phyloP scores from a whole-genome alignment of 108 stramenopile genomes.

The Craspedostauros australis region DNA sequence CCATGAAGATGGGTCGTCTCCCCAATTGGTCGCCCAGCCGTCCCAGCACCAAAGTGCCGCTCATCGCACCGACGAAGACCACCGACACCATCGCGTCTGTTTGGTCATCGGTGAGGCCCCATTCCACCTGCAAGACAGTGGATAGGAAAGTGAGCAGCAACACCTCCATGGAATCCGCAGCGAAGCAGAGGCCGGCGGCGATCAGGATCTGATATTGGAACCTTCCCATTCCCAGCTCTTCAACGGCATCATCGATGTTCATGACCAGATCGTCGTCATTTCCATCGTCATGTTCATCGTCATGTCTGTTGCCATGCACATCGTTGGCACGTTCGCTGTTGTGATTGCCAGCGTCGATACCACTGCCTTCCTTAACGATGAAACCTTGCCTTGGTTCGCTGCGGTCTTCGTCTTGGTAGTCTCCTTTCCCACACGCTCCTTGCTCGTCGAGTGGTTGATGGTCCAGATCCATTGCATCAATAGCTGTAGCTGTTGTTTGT shows the following conservation, averaged over 20 bases:
- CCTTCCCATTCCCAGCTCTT: constrained; percentile 47
- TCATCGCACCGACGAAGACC: constrained; percentile 64
- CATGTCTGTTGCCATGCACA: too few relatives aligned
- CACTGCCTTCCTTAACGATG: too few relatives aligned
- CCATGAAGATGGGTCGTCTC: constrained; percentile 52
- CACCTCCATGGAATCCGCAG: constrained; percentile 70
- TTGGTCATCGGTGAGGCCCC: constrained; percentile 48
- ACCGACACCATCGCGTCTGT: constrained; percentile 36
- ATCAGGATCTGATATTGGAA: constrained; percentile 58
- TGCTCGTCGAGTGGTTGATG: too few relatives aligned
- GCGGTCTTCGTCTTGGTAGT: constrained; percentile 48
- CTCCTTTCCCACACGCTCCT: too few relatives aligned
- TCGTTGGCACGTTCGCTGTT: too few relatives aligned
- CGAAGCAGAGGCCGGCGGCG: constrained; percentile 72
- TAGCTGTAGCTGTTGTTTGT: too few relatives aligned
- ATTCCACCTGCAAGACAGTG: constrained; percentile 49
- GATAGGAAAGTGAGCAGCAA: constrained; percentile 60
- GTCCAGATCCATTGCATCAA: too few relatives aligned
- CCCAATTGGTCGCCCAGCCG: constrained; percentile 57
- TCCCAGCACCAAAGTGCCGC: constrained; percentile 60
- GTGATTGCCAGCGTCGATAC: too few relatives aligned
- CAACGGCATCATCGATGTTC: constrained; percentile 53
- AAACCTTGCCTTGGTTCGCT: constrained; percentile 29
- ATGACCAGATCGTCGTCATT: constrained; percentile 4
- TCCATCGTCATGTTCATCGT: constrained; percentile 7